phyloP scores from a whole-genome alignment of 305 asterid genomes.

The Fraxinus floribunda region DNA sequence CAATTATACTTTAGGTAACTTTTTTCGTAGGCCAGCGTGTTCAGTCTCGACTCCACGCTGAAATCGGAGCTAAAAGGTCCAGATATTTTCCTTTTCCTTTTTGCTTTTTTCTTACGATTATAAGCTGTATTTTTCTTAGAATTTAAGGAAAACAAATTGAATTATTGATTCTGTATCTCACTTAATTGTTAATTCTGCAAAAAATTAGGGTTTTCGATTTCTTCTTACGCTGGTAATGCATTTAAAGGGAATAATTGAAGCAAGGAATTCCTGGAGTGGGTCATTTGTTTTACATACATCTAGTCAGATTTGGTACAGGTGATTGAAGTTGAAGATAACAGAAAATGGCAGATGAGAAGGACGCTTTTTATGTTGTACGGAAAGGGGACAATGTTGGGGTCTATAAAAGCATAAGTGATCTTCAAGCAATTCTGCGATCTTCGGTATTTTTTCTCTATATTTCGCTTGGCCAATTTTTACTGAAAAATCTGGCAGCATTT shows the following conservation, averaged over 20 bases:
- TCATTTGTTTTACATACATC: background rate
- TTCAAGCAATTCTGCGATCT: constrained; percentile 68
- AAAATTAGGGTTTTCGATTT: constrained; percentile 35
- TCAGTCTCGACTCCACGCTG: too few species aligned
- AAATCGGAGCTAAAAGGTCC: constrained; percentile 25
- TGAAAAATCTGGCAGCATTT: background rate
- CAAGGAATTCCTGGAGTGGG: background rate
- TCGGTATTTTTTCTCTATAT: constrained; percentile 46
- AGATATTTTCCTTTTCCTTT: constrained; percentile 4
- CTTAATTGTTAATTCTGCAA: constrained; percentile 10
- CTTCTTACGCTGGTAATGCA: background rate
- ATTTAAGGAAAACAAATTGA: background rate
- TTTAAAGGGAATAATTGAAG: background rate
- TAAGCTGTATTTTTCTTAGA: background rate
- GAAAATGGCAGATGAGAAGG: constrained; percentile 77
- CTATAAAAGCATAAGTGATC: constrained; percentile 82
- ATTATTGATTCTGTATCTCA: constrained; percentile 3
- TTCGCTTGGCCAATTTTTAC: background rate
- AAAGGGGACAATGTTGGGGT: constrained; percentile 71
- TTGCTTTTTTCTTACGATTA: background rate
- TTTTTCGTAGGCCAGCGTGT: too few species aligned
- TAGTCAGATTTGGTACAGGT: constrained; percentile 17
- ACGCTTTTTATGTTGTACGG: constrained; percentile 77
- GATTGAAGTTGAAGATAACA: constrained; percentile 23
- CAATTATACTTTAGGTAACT: too few species aligned